Evolutionary conservation across 2,329 filamentous ascomycete genomes (phyloP).

Genomic region (Cytospora mali): DNA sequence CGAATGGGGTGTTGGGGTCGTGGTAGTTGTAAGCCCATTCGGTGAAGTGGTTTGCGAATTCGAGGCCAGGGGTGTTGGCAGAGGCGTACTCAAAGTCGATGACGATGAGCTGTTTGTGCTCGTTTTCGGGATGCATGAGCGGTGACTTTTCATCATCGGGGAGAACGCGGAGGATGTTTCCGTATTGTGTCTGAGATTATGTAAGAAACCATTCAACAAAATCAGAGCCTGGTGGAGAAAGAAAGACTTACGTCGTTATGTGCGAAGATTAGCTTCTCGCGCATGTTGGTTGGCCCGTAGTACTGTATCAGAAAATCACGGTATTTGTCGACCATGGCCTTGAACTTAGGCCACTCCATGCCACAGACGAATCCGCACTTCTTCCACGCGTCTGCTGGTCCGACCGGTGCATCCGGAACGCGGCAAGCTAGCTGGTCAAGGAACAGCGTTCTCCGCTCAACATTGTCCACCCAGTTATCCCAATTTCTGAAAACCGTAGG

Average conservation of each 20-base stretch:
- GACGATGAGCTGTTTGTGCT: constrained; percentile 93
- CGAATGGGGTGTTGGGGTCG: constrained; percentile 64
- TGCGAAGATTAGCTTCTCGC: constrained; percentile 83
- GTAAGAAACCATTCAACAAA: neutral
- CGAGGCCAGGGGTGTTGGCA: constrained; percentile 81
- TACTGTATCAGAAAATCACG: constrained; percentile 70
- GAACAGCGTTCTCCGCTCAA: constrained; percentile 59
- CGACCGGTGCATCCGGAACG: constrained; percentile 11
- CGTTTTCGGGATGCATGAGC: constrained; percentile 83
- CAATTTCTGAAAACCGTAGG: constrained; percentile 90
- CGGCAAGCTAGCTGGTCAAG: constrained; percentile 47
- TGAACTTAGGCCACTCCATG: constrained; percentile 79
- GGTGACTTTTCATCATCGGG: constrained; percentile 77
- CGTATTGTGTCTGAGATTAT: constrained; percentile 81
- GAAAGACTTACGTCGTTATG: constrained; percentile 81
- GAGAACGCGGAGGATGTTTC: constrained; percentile 82
- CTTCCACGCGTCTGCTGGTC: constrained; percentile 60
- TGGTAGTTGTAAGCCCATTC: constrained; percentile 99
- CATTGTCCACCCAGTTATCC: constrained; percentile 83
- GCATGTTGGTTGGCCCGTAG: constrained; percentile 69
- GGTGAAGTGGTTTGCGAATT: constrained; percentile 97
- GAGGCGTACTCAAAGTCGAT: constrained; percentile 98
- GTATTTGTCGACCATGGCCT: constrained; percentile 74
- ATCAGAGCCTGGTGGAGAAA: neutral
- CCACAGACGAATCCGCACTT: constrained; percentile 78